A percentile compares a stretch with the other conserved stretches of the same genome.
Conservation (phyloP, 2,329 filamentous ascomycete genomes). For the Helotiales sp. region DNA sequence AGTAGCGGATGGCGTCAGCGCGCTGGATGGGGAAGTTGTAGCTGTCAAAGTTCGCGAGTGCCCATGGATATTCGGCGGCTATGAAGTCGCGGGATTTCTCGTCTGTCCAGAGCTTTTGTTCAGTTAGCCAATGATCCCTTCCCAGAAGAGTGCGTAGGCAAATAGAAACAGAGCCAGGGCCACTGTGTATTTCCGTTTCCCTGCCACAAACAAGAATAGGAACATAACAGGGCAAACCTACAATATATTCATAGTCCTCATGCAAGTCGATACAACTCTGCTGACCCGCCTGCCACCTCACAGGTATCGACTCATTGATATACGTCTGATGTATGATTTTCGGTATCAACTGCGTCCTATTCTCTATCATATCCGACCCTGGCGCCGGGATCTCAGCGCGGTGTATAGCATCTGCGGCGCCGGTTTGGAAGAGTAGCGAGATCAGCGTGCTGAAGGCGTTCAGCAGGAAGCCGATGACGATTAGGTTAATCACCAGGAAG, state of each 20-base stretch:
- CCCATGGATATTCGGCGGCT: constrained; percentile 75
- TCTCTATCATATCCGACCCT: constrained; percentile 62
- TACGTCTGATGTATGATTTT: constrained; percentile 83
- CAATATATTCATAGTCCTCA: constrained; percentile 74
- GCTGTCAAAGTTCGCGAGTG: constrained; percentile 73
- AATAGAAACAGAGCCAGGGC: background rate
- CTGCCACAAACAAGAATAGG: background rate
- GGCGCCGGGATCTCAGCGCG: constrained; percentile 68
- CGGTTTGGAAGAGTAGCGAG: constrained; percentile 71
- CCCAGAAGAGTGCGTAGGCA: background rate
- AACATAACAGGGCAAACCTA: constrained; percentile 42
- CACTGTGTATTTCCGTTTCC: background rate
- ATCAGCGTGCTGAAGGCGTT: constrained; percentile 74
- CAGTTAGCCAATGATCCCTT: background rate
- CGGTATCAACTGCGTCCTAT: constrained; percentile 65
- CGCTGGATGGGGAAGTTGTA: constrained; percentile 79
- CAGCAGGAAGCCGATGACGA: constrained; percentile 67
- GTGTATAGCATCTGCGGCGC: constrained; percentile 68
- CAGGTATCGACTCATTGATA: constrained; percentile 70
- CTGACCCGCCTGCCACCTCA: constrained; percentile 69
- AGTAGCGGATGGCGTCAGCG: constrained; percentile 80
- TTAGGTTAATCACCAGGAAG: constrained; percentile 59
- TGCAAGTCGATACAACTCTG: constrained; percentile 70
- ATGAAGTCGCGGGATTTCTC: constrained; percentile 73
- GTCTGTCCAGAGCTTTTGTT: constrained; percentile 73